Evolutionary conservation across 768 basidiomycete genomes (phyloP), one percentile per base, ranked within the genome.

Genomic region (Suillus clintonianus): DNA sequence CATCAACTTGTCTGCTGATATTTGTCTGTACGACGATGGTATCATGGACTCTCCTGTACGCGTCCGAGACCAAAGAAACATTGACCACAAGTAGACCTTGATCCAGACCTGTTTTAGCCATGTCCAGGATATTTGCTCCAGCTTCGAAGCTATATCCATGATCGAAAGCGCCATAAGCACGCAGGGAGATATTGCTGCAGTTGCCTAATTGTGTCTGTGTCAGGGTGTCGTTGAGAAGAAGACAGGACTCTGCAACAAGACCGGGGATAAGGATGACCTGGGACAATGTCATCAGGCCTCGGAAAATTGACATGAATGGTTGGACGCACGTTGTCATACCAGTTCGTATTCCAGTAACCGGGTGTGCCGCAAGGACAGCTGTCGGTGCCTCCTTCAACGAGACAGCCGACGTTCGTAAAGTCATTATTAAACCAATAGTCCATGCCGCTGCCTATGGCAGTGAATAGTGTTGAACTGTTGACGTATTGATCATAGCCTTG

Each of bases 41-140:
- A 3, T 68, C 65, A 67, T 90, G 87, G 17, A 87, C 78, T 43
- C 80, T 74, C 15, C 71, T 65, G 69, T 83, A 88, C 5, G 86
- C 83, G 65, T 85, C 82, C 0, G 72, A 73, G 39, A 89, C 69
- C 14, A 86, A 70, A 4, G 82, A 77, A 19, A 67, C 67, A 67
- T 88, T 85, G 56, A 59, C 63, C 42, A 59, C 72, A 53, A 77
- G 62, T 78, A 79, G 43, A 67, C 83, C 71, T 69, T 77, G 70
- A 39, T 88, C 85, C 14, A 88, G 84, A 14, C 86, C 85, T 55
- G 89, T 83, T 67, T 82, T 84, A 22, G 87, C 86, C 42, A 90
- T 81, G 70, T 91, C 88, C 56, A 90, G 75, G 0, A 82, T 79
- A 68, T 91, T 90, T 6, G 89, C 89, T 14, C 89, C 89, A 36